A percentile compares a stretch with the other conserved stretches of the same genome.
phyloP scores from a whole-genome alignment of 2,329 filamentous ascomycete species.

The Fonsecaea pedrosoi region DNA sequence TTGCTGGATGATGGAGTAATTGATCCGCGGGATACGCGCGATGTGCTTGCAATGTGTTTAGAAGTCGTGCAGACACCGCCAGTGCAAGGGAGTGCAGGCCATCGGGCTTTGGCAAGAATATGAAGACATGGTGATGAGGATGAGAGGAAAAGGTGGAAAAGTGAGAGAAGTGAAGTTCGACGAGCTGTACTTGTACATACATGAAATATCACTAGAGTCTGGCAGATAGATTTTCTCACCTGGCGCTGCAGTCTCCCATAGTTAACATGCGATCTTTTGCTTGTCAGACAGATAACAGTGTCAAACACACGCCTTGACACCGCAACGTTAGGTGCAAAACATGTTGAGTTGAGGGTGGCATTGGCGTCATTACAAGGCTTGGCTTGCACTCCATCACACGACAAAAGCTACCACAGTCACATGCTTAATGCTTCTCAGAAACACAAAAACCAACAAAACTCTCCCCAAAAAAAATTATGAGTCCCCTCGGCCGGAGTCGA shows the following conservation, averaged over 20 bases:
- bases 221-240: neutral
- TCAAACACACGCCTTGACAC: no score
- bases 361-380: no score
- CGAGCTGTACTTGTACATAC: neutral
- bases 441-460: no score
- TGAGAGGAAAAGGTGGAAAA: neutral
- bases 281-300: neutral
- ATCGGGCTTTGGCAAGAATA: slow-evolving; percentile 41
- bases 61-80: slow-evolving; percentile 43
- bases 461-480: no score
- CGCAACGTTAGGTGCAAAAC: no score
- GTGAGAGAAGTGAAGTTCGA: neutral
- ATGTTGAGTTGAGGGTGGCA: no score
- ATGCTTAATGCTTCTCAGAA: no score
- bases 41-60: slow-evolving; percentile 49
- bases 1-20: slow-evolving; percentile 50
- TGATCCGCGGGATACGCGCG: slow-evolving; percentile 49
- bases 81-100: slow-evolving; percentile 41
- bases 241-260: neutral
- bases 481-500: no score
- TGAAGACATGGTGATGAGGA: slow-evolving; percentile 5
- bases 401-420: no score
- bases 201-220: neutral
- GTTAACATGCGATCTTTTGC: neutral
- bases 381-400: no score